phyloP scores from a whole-genome alignment of 441 rosid genomes.

The Hypseocharis bilobata region DNA sequence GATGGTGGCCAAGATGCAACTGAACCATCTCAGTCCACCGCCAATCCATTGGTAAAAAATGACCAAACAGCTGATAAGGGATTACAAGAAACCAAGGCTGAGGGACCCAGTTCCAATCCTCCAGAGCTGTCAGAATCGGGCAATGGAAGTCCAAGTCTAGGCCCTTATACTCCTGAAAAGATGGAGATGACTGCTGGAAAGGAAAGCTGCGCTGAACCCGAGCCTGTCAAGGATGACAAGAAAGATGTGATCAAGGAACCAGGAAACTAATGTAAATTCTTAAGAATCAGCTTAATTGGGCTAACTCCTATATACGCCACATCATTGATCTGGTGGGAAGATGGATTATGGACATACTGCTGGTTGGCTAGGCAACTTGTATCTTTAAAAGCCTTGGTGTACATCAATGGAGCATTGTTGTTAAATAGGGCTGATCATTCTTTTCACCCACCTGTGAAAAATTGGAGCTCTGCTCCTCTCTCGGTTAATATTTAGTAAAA shows the following conservation, averaged over 20 bases:
- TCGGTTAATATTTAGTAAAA: background rate
- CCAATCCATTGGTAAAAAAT: constrained; percentile 3
- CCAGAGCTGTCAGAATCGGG: constrained; percentile 16
- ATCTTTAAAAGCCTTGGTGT: background rate
- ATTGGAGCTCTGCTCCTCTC: background rate
- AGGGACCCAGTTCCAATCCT: constrained; percentile 12
- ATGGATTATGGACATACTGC: too few species aligned
- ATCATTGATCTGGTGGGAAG: constrained; percentile 20
- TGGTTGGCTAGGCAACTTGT: background rate
- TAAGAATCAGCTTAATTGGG: constrained; percentile 17
- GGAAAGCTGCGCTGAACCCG: constrained; percentile 21
- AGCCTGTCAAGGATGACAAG: constrained; percentile 19
- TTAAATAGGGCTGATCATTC: background rate
- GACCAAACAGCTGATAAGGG: constrained; percentile 10
- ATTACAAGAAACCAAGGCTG: constrained; percentile 11
- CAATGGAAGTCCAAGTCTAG: constrained; percentile 8
- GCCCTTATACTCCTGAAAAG: constrained; percentile 12
- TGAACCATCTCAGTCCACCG: constrained; percentile 24
- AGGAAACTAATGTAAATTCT: constrained; percentile 27
- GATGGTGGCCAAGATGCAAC: constrained; percentile 21
- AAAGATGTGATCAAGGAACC: constrained; percentile 18
- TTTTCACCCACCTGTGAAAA: background rate
- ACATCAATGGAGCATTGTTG: constrained; percentile 7
- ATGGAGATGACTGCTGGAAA: constrained; percentile 10
- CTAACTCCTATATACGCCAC: constrained; percentile 17